phyloP scores from a whole-genome alignment of 306 rosid species.

The Rosa rugosa region DNA sequence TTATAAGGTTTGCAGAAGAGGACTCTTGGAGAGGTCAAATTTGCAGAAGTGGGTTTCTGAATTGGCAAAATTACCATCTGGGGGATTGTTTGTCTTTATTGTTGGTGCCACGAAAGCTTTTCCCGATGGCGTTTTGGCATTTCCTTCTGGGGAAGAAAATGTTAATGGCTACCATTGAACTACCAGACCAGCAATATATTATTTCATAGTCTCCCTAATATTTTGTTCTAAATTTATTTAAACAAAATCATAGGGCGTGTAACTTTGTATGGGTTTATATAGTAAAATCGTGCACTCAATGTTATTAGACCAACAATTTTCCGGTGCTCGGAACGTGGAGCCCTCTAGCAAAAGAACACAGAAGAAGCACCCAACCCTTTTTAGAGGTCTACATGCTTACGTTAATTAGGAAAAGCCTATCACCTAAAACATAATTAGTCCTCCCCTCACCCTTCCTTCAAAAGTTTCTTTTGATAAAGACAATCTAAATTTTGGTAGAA shows the following conservation, averaged over 20 bases:
- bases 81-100: slow-evolving; percentile 46
- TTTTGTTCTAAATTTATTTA: background rate
- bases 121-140: slow-evolving; percentile 67
- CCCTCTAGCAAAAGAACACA: background rate
- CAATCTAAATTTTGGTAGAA: no score
- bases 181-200: background rate
- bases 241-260: background rate
- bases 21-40: background rate
- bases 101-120: slow-evolving; percentile 49
- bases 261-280: background rate
- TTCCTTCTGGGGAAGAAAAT: slow-evolving; percentile 30
- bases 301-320: slow-evolving; percentile 10
- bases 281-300: background rate
- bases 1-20: slow-evolving; percentile 29
- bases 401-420: background rate
- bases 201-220: background rate
- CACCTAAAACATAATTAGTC: background rate
- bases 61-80: slow-evolving; percentile 16
- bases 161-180: slow-evolving; percentile 36
- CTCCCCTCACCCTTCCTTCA: no score
- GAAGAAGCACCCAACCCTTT: background rate
- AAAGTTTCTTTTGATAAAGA: no score
- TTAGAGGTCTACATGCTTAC: background rate
- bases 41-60: slow-evolving; percentile 10
- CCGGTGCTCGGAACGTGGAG: background rate